Evolutionary conservation across 257 asterid species (phyloP), one percentile per base, ranked within the genome.

Genomic region (Scutellaria baicalensis): DNA sequence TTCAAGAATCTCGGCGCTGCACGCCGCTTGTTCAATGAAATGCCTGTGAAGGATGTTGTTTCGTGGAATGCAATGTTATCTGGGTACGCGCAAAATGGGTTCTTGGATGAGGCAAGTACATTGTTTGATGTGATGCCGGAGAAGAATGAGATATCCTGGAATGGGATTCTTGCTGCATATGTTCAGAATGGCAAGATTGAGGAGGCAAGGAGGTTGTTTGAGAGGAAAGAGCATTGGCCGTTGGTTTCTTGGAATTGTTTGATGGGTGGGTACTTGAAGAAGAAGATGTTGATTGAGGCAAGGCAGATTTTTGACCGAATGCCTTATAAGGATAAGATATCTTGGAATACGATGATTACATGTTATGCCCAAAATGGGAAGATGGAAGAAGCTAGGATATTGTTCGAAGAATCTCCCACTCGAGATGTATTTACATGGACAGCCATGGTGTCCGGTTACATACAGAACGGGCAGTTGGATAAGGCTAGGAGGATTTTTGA

Each of bases 201-300:
- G 75, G 95, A 84, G 68, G 98, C 96, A 0, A 80, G 88, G 72
- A 75, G 75, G 65, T 79, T 93, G 84, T 93, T 93, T 81, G 93
- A 89, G 78, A 76, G 84, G 36, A 93, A 86, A 77, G 83, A 74
- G 58, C 54, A 61, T 54, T 93, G 97, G 99, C 65, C 81, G 8
- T 79, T 93, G 83, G 92, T 84, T 78, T 88, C 98, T 45, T 93
- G 98, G 98, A 93, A 93, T 69, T 93, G 97, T 82, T 81, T 93
- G 88, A 84, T 93, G 92, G 95, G 96, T 70, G 97, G 94, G 56
- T 93, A 84, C 84, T 77, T 93, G 78, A 93, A 81, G 88, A 86
- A 84, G 84, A 86, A 74, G 85, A 84, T 80, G 83, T 71, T 91
- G 84, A 77, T 62, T 6, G 95, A 93, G 79, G 99, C 93, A 0